Evolutionary conservation across 371 early-diverging fungal genomes (phyloP).

Genomic region (Syncephalastrum contaminatum): DNA sequence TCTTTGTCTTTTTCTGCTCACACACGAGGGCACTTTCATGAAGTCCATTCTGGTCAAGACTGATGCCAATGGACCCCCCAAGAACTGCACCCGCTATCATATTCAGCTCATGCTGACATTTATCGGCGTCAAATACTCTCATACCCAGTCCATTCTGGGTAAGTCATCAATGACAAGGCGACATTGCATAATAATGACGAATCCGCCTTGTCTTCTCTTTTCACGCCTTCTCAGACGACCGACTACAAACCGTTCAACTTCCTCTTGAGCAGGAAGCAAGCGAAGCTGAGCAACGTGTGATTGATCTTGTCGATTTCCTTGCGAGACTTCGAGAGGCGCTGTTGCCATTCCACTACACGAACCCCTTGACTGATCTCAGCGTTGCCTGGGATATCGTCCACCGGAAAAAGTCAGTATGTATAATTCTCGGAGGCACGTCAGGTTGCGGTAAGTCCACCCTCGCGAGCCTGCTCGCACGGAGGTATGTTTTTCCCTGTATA

Average conservation of each 20-base stretch:
- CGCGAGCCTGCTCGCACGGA: conserved; percentile 32
- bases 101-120: conserved; percentile 24
- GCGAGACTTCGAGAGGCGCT: conserved; percentile 9
- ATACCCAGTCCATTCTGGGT: conserved; percentile 25
- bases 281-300: not conserved
- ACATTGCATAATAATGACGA: too few relatives aligned
- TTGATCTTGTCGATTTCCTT: conserved; percentile 10
- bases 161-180: not conserved
- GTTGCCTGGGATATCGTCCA: conserved; percentile 30
- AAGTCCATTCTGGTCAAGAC: not conserved
- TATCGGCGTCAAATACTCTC: conserved; percentile 27
- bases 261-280: not conserved
- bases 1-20: too few relatives aligned
- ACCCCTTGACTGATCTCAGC: conserved; percentile 23
- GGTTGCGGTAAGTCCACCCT: conserved; percentile 39
- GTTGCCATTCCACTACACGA: conserved; percentile 18
- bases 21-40: not conserved
- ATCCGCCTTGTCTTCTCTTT: too few relatives aligned
- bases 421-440: conserved; percentile 34
- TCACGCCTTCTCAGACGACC: too few relatives aligned
- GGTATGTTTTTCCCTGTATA: too few relatives aligned
- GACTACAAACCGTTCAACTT: not conserved
- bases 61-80: not conserved
- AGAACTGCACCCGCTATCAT: conserved; percentile 21
- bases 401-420: conserved; percentile 29